A percentile compares a stretch with the other conserved stretches of the same genome.
Evolutionary conservation across 192 early-diverging fungal genomes (phyloP).

Genomic region (Phycomyces blakesleeanus): DNA sequence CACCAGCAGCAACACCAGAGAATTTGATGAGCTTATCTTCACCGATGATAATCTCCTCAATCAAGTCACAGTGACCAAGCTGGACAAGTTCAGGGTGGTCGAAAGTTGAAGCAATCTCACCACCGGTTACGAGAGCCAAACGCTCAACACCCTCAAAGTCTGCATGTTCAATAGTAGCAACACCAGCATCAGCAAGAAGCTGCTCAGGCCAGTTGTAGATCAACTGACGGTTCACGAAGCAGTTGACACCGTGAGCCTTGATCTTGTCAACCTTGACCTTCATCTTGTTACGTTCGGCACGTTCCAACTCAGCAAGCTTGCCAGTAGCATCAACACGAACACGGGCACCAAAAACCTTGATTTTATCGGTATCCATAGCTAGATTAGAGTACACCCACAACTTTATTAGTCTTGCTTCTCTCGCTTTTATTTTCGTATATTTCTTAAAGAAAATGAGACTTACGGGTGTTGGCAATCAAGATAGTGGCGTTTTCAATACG

Average conservation of each 20-base stretch:
- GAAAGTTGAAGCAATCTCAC: conserved; percentile 98
- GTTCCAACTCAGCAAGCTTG: conserved; percentile 96
- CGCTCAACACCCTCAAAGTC: conserved; percentile 98
- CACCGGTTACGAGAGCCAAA: conserved; percentile 94
- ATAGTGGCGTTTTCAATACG: conserved; percentile 94
- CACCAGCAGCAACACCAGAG: conserved; percentile 89
- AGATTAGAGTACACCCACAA: background rate
- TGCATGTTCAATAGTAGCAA: conserved; percentile 97
- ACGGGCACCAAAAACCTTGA: conserved; percentile 98
- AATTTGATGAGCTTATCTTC: conserved; percentile 98
- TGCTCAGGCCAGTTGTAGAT: conserved; percentile 99
- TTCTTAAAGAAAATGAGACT: conserved; percentile 14
- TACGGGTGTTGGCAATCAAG: conserved; percentile 96
- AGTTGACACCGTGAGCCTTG: conserved; percentile 95
- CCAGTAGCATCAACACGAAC: conserved; percentile 94
- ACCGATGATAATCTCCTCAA: conserved; percentile 98
- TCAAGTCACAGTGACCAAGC: conserved; percentile 91
- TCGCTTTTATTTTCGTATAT: background rate
- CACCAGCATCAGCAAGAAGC: conserved; percentile 94
- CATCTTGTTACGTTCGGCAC: conserved; percentile 99
- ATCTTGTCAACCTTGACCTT: conserved; percentile 98
- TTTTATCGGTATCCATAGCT: conserved; percentile 99
- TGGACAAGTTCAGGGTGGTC: conserved; percentile 96
- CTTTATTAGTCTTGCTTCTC: conserved; percentile 1
- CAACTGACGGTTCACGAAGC: conserved; percentile 98